These are phyloP conservation scores for Thelephora terrestris DNA, from an alignment of 1,284 basidiomycete genomes.

Conservation along the genomic window DNA sequence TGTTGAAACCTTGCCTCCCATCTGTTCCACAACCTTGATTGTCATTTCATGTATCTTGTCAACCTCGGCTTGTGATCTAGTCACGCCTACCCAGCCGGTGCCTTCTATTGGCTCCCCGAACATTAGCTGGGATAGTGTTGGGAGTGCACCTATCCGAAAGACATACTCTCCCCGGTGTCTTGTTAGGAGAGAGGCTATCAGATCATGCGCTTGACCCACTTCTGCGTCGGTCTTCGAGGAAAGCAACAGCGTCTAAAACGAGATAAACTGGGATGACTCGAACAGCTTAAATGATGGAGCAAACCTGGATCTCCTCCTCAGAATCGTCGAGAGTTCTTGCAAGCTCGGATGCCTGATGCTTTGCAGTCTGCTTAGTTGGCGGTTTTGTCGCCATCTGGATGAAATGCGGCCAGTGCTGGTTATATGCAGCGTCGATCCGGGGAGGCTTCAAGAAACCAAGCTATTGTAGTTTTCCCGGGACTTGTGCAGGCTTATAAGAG, in stretches of 20 bases:
- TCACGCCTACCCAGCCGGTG: constrained; percentile 44
- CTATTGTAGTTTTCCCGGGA: no score
- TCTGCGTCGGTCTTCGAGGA: constrained; percentile 32
- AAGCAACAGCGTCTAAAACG: constrained; percentile 36
- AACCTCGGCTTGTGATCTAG: constrained; percentile 41
- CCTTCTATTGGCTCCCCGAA: constrained; percentile 33
- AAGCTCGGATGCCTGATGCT: not conserved
- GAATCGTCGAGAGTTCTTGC: constrained; percentile 26
- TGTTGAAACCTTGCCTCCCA: constrained; percentile 66
- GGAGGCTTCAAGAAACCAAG: no score
- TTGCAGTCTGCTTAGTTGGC: not conserved
- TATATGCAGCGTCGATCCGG: no score
- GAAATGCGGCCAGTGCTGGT: no score
- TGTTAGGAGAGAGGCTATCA: constrained; percentile 56
- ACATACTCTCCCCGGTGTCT: constrained; percentile 59
- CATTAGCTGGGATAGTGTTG: constrained; percentile 44
- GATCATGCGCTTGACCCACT: constrained; percentile 43
- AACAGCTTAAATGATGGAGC: constrained; percentile 5
- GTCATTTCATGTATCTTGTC: constrained; percentile 35
- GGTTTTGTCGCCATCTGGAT: not conserved
- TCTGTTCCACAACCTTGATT: constrained; percentile 46
- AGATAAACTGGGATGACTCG: not conserved
- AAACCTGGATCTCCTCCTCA: constrained; percentile 52
- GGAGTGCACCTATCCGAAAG: constrained; percentile 56
- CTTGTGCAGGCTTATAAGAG: not conserved